These are phyloP conservation scores for Fragilaria crotonensis DNA, from an alignment of 108 stramenopile genomes.

Conservation along the genomic window DNA sequence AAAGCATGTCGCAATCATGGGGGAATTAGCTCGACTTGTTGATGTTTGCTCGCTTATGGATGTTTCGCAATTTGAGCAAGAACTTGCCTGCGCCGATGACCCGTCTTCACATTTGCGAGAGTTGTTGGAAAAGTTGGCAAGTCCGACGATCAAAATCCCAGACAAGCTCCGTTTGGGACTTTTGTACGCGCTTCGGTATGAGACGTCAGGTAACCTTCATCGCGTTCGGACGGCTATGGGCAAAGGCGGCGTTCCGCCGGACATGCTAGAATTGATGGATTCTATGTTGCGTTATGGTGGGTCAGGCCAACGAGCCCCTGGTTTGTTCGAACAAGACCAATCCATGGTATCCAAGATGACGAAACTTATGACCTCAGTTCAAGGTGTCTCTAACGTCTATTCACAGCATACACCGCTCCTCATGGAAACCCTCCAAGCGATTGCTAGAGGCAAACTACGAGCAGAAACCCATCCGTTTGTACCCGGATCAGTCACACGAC, in stretches of 20 bases:
- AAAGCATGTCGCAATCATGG: slow-evolving; percentile 98
- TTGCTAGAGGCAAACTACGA: slow-evolving; percentile 83
- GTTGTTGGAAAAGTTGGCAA: slow-evolving; percentile 80
- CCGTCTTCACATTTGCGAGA: slow-evolving; percentile 84
- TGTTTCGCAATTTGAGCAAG: slow-evolving; percentile 97
- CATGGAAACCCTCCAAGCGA: slow-evolving; percentile 80
- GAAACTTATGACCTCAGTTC: slow-evolving; percentile 90
- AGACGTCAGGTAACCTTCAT: slow-evolving; percentile 68
- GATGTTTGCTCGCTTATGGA: slow-evolving; percentile 93
- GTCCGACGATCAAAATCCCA: slow-evolving; percentile 69
- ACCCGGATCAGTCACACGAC: slow-evolving; percentile 25
- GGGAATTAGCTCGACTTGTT: slow-evolving; percentile 91
- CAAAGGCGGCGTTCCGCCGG: slow-evolving; percentile 82
- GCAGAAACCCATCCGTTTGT: slow-evolving; percentile 73
- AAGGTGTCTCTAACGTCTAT: slow-evolving; percentile 97
- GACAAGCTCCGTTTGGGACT: slow-evolving; percentile 96
- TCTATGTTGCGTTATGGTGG: slow-evolving; percentile 91
- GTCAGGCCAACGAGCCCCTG: slow-evolving; percentile 67
- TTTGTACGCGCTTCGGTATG: slow-evolving; percentile 96
- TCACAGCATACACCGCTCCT: slow-evolving; percentile 94
- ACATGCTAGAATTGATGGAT: slow-evolving; percentile 87
- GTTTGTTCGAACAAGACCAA: slow-evolving; percentile 78
- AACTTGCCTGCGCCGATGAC: slow-evolving; percentile 93
- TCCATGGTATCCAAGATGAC: slow-evolving; percentile 83
- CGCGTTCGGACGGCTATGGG: slow-evolving; percentile 83